Evolutionary conservation across 805 yeast species (phyloP), one percentile per base, ranked within the genome.

Genomic region (Starmerella gropengiesseri): DNA sequence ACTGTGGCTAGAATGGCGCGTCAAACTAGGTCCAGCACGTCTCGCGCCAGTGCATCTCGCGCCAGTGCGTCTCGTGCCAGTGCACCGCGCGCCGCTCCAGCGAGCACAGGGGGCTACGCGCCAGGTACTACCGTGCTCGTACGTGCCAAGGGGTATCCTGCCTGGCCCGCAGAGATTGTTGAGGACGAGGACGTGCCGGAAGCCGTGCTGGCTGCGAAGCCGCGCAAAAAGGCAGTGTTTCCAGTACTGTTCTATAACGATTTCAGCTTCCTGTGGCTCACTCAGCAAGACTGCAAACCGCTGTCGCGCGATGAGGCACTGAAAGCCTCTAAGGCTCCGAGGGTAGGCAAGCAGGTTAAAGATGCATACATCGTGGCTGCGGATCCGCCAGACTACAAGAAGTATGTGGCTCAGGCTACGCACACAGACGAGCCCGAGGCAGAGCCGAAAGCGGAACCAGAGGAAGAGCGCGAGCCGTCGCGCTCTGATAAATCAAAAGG

Each of bases 121-220:
- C 70, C 75, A 1, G 75, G 77, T 2, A 63, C 66, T 18, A 62
- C 70, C 4, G 78, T 83, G 1, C 66, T 83, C 19, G 87, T 87
- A 3, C 81, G 81, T 57, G 77, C 81, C 31, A 81, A 81, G 53
- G 89, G 91, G 7, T 81, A 75, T 56, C 81, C 93, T 1, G 79
- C 87, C 30, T 83, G 94, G 94, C 94, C 94, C 0, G 85, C 86
- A 2, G 74, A 81, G 69, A 74, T 82, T 4, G 70, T 83, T 4
- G 78, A 77, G 1, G 71, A 65, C 46, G 67, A 69, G 14, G 60
- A 73, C 7, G 66, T 83, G 5, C 91, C 94, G 0, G 72, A 64
- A 17, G 64, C 68, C 51, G 73, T 82, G 22, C 50, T 62, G 20
- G 58, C 61, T 14, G 69, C 67, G 49, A 69, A 67, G 45, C 82